Conservation (phyloP, 306 rosid species). For the Gillenia trifoliata region DNA sequence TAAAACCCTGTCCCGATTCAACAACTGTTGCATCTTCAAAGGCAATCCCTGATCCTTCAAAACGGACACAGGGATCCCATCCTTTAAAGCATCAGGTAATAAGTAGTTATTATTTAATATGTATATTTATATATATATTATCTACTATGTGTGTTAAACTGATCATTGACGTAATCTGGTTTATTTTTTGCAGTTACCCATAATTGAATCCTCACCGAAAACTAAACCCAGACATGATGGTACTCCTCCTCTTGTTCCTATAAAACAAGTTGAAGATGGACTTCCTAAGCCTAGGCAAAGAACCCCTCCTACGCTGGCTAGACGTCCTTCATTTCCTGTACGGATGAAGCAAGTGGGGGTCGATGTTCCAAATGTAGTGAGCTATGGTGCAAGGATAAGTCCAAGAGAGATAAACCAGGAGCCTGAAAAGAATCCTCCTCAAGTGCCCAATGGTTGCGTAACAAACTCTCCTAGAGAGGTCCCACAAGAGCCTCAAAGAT, state of each 20-base stretch:
- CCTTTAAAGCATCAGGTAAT: constrained; percentile 73
- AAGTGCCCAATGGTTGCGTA: constrained; percentile 37
- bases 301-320: constrained; percentile 71
- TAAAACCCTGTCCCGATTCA: constrained; percentile 56
- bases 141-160: background rate
- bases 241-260: constrained; percentile 47
- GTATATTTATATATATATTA: background rate
- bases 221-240: constrained; percentile 56
- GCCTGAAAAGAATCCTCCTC: constrained; percentile 40
- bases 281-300: constrained; percentile 61
- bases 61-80: constrained; percentile 47
- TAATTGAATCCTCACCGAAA: constrained; percentile 60
- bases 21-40: constrained; percentile 39
- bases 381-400: constrained; percentile 33
- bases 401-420: constrained; percentile 45
- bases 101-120: constrained; percentile 4
- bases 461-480: constrained; percentile 38
- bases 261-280: constrained; percentile 73
- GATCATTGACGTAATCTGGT: background rate
- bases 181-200: constrained; percentile 42
- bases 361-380: constrained; percentile 49
- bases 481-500: constrained; percentile 38
- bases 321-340: constrained; percentile 57
- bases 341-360: constrained; percentile 53
- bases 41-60: constrained; percentile 54